Percentiles rank a stretch among this genome's conserved stretches.
Evolutionary conservation across 2,329 filamentous ascomycete genomes (phyloP).

Genomic region (Claviceps sp.): DNA sequence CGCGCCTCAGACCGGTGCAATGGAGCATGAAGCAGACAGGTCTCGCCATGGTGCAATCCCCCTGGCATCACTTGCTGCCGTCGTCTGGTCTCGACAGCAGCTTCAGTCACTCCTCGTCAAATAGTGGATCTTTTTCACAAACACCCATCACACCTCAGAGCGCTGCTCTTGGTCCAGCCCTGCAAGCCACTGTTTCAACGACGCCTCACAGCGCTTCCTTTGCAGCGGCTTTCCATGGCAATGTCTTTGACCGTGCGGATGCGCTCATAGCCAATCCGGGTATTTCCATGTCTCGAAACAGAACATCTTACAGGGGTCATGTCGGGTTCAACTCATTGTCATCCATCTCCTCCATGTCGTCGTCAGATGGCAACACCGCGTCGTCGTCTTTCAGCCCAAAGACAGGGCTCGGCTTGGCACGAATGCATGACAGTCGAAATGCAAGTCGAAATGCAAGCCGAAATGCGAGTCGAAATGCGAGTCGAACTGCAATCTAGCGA

Average conservation of each 20-base stretch:
- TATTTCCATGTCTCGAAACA: conserved; percentile 41
- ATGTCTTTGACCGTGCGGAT: conserved; percentile 48
- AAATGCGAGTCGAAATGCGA: conserved; percentile 9
- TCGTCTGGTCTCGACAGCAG: conserved; percentile 8
- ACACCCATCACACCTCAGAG: conserved; percentile 76
- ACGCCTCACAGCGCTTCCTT: conserved; percentile 49
- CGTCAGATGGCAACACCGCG: conserved; percentile 24
- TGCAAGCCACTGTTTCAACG: conserved; percentile 75
- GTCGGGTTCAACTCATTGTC: conserved; percentile 25
- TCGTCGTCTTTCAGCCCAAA: conserved; percentile 19
- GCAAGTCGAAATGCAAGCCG: no score
- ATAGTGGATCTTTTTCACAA: conserved; percentile 17
- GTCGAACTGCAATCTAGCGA: conserved; percentile 23
- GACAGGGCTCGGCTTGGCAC: conserved; percentile 18
- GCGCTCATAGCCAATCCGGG: conserved; percentile 44
- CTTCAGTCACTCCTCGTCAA: conserved; percentile 11
- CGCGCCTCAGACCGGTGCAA: conserved; percentile 67
- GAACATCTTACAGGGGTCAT: conserved; percentile 29
- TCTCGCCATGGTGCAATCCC: conserved; percentile 50
- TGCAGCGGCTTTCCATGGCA: conserved; percentile 38
- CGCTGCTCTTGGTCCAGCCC: conserved; percentile 76
- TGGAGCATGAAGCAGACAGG: conserved; percentile 70
- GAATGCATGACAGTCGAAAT: conserved; percentile 23
- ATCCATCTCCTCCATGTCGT: conserved; percentile 28
- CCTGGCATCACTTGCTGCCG: conserved; percentile 36